phyloP scores from a whole-genome alignment of 495 filamentous ascomycete genomes.

The Hyphodiscus hymeniophilus region DNA sequence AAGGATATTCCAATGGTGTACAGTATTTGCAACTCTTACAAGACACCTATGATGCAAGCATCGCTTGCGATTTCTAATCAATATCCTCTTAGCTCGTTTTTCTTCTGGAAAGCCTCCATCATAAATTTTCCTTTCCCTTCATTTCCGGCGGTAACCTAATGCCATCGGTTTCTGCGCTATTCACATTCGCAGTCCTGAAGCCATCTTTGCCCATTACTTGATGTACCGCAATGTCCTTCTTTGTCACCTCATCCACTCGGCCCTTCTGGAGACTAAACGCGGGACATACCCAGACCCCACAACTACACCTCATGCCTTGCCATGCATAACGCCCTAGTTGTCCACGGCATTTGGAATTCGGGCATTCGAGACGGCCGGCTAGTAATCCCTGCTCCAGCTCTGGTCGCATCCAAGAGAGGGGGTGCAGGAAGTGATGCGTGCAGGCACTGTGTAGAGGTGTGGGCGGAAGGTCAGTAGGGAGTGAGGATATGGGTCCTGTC shows the following conservation, averaged over 20 bases:
- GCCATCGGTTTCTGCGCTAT: slow-evolving; percentile 2
- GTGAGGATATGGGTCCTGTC: slow-evolving; percentile 12
- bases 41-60: too few relatives aligned
- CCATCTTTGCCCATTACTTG: slow-evolving; percentile 5
- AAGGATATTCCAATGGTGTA: too few relatives aligned
- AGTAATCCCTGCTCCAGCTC: slow-evolving; percentile 69
- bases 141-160: slow-evolving; percentile 22
- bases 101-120: neutral
- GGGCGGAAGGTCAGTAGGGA: slow-evolving; percentile 5
- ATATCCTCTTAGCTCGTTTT: too few relatives aligned
- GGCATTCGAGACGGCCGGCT: slow-evolving; percentile 76
- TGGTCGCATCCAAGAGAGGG: slow-evolving; percentile 86
- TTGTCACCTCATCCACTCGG: slow-evolving; percentile 62
- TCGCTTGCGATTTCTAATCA: neutral
- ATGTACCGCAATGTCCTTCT: slow-evolving; percentile 1
- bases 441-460: slow-evolving; percentile 37
- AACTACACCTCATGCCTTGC: slow-evolving; percentile 91
- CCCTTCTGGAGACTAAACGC: slow-evolving; percentile 77
- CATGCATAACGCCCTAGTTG: slow-evolving; percentile 91
- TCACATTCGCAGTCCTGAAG: neutral
- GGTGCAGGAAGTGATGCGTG: slow-evolving; percentile 82
- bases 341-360: slow-evolving; percentile 61
- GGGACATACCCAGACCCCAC: slow-evolving; percentile 84
- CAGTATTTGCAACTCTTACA: too few relatives aligned
- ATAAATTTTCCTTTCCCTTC: slow-evolving; percentile 15